Base-by-base conservation (phyloP, 1,284 basidiomycete genomes). In the Coriolopsis trogii region DNA sequence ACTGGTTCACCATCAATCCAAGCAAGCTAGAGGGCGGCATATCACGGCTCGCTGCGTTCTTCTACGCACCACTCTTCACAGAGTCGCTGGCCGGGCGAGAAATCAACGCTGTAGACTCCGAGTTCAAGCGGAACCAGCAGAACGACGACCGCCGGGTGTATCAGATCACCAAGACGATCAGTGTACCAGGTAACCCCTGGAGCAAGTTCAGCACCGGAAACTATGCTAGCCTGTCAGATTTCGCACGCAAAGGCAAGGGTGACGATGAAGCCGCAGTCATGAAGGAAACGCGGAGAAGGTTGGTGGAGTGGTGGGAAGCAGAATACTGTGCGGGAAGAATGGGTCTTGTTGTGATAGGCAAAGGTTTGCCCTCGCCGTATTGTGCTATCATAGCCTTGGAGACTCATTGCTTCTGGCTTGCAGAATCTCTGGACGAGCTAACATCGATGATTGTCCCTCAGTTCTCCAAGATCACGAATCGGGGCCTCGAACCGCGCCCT, bases 71-170 rank as follows among this genome's bases (percentile, higher is more conserved):
- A 0, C 70, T 85, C 29, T 88, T 89, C 71, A 76, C 80, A 36
- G 63, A 75, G 12, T 79, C 78, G 46, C 84, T 84, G 61, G 81
- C 84, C 6, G 78, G 84, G 59, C 73, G 85, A 33, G 86, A 89
- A 68, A 80, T 87, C 64, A 78, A 84, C 47, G 85, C 85, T 6
- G 85, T 89, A 25, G 82, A 88, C 62, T 82, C 81, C 26, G 86
- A 89, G 65, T 81, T 85, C 74, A 84, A 82, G 70, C 84, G 87
- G 69, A 88, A 88, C 64, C 62, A 84, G 16, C 84, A 86, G 70
- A 75, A 73, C 44, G 86, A 87, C 68, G 69, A 73, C 54, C 82
- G 84, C 76, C 74, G 85, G 6, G 69, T 82, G 40, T 80, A 80
- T 66, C 85, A 88, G 67, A 73, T 89, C 26, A 78, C 79, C 60